Evolutionary conservation across 192 early-diverging fungal genomes (phyloP), one percentile per base, ranked within the genome.

Genomic region (Dissophora ornata): DNA sequence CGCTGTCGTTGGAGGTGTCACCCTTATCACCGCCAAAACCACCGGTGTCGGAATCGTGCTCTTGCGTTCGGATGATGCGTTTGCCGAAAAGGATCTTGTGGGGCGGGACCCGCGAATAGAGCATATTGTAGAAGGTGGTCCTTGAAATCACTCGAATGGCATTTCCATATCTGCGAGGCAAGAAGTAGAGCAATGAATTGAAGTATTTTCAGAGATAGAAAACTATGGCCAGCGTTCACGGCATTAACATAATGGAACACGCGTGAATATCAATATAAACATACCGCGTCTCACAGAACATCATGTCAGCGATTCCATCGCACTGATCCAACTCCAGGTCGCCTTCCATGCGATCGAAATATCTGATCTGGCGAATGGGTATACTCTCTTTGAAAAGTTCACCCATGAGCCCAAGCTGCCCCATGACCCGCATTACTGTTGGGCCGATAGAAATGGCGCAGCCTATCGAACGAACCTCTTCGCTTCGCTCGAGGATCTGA

Each of bases 201-300:
- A n/a, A n/a, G n/a, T n/a, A n/a, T n/a, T n/a, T n/a, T n/a, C n/a
- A n/a, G n/a, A n/a, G n/a, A n/a, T n/a, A n/a, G n/a, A n/a, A n/a
- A n/a, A n/a, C n/a, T n/a, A n/a, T n/a, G n/a, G n/a, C n/a, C n/a
- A n/a, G n/a, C n/a, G n/a, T n/a, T n/a, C n/a, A n/a, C n/a, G n/a
- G n/a, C n/a, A n/a, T n/a, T n/a, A n/a, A n/a, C n/a, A n/a, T n/a
- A n/a, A n/a, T n/a, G n/a, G n/a, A n/a, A n/a, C n/a, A n/a, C n/a
- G n/a, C n/a, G n/a, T n/a, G n/a, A n/a, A n/a, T n/a, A n/a, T n/a
- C n/a, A n/a, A n/a, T n/a, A n/a, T n/a, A 26, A 24, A 21, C 44
- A 44, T 46, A 59, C 57, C 57, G 44, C 12, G 42, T 59, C 57
- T 59, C 41, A 32, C 57, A 59, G n/a, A 59, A 59, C 19, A 47